A percentile compares a stretch with the other conserved stretches of the same genome.
These are phyloP conservation scores for Aspergillus jensenii DNA, from an alignment of 2,329 filamentous ascomycete species.

Conservation along the genomic window DNA sequence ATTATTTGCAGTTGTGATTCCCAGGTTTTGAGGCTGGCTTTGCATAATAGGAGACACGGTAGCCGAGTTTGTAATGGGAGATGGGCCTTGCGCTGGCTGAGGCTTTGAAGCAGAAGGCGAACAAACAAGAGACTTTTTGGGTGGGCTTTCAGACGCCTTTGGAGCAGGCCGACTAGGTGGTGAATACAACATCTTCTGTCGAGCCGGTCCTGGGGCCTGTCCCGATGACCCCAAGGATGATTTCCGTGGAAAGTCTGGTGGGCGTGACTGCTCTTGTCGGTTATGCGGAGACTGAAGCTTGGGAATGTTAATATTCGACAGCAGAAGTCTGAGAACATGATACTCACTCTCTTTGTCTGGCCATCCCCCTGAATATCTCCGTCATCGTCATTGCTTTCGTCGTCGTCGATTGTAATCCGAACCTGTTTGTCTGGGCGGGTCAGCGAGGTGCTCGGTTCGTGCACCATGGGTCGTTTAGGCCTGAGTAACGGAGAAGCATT, in stretches of 20 bases:
- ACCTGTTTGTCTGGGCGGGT: neutral
- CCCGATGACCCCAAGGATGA: neutral
- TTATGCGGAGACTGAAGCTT: neutral
- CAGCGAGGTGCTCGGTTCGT: neutral
- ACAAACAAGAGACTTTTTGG: neutral
- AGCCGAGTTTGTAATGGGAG: neutral
- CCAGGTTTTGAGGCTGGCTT: neutral
- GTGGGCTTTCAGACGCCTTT: neutral
- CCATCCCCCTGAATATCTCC: neutral
- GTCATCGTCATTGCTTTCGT: neutral
- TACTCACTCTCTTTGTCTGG: neutral
- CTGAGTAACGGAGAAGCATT: neutral
- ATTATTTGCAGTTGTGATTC: neutral
- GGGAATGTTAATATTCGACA: neutral
- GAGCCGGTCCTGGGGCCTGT: neutral
- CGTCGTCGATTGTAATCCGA: neutral
- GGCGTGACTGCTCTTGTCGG: neutral
- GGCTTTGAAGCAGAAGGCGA: neutral
- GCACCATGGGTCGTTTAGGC: neutral
- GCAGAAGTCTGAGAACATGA: neutral
- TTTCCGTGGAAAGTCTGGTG: neutral
- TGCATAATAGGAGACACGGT: neutral
- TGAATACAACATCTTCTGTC: neutral
- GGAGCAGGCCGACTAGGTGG: neutral
- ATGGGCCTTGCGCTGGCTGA: neutral